phyloP scores from a whole-genome alignment of 2,329 filamentous ascomycete species.

The Microcyclospora tardicrescens region DNA sequence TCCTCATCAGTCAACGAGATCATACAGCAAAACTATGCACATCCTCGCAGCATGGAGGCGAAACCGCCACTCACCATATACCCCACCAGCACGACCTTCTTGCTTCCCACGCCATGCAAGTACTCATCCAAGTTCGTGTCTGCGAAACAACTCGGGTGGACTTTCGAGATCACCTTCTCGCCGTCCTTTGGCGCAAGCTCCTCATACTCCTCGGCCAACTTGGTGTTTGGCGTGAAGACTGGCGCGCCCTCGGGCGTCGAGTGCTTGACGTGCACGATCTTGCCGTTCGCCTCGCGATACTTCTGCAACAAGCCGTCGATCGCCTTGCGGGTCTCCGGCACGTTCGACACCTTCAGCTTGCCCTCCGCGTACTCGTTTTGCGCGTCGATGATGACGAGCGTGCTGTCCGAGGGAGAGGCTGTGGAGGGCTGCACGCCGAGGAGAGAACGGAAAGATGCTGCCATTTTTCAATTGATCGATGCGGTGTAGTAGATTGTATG shows the following conservation, averaged over 20 bases:
- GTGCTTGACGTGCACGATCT: constrained; percentile 51
- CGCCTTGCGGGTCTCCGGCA: constrained; percentile 40
- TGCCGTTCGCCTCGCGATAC: constrained; percentile 43
- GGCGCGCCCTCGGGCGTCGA: constrained; percentile 47
- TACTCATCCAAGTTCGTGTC: constrained; percentile 46
- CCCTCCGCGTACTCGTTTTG: constrained; percentile 57
- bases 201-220: constrained; percentile 47
- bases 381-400: constrained; percentile 55
- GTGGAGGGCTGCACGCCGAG: constrained; percentile 43
- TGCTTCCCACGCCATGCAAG: constrained; percentile 34
- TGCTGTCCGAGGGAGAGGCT: constrained; percentile 45
- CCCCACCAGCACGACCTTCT: constrained; percentile 49
- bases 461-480: constrained; percentile 1
- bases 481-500: neutral
- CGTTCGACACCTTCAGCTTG: constrained; percentile 42
- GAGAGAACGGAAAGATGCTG: constrained; percentile 37
- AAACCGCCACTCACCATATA: constrained; percentile 36
- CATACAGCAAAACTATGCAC: neutral
- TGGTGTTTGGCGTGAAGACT: constrained; percentile 51
- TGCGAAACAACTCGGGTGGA: constrained; percentile 47
- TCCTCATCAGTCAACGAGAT: neutral
- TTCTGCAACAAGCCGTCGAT: constrained; percentile 46
- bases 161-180: constrained; percentile 48
- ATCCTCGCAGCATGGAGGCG: neutral
- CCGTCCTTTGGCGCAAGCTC: constrained; percentile 41